These are phyloP conservation scores for Chimonanthus praecox DNA, from an alignment of 164 flowering plant genomes.

Conservation along the genomic window DNA sequence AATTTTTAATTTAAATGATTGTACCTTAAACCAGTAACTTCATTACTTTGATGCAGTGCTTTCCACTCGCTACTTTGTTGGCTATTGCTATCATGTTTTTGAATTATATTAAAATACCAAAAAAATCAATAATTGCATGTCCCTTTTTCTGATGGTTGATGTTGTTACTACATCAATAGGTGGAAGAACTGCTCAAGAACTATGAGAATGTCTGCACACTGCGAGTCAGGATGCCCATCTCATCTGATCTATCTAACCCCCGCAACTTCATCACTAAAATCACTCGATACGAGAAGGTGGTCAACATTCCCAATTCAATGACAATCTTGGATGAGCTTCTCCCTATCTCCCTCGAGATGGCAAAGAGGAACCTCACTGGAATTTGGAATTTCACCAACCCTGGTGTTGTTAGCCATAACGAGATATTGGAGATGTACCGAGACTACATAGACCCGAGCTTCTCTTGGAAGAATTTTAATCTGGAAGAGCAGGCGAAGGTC, in stretches of 20 bases:
- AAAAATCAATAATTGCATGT: not conserved
- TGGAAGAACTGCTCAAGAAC: constrained; percentile 37
- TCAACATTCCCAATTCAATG: constrained; percentile 38
- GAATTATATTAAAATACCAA: no score
- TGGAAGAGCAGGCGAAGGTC: constrained; percentile 42
- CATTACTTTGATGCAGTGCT: no score
- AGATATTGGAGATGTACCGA: constrained; percentile 34
- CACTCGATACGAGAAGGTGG: constrained; percentile 34
- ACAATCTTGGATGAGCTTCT: constrained; percentile 39
- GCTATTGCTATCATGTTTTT: no score
- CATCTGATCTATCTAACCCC: constrained; percentile 34
- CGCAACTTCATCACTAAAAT: constrained; percentile 40
- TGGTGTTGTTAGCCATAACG: constrained; percentile 40
- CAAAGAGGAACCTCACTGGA: constrained; percentile 36
- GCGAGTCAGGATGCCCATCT: constrained; percentile 41
- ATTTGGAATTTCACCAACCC: constrained; percentile 42
- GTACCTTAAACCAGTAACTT: no score
- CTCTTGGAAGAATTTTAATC: constrained; percentile 37
- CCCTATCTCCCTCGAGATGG: constrained; percentile 40
- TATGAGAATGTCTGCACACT: constrained; percentile 38
- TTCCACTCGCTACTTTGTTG: no score
- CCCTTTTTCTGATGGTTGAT: constrained; percentile 3
- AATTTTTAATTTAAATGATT: no score
- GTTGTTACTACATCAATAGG: constrained; percentile 14
- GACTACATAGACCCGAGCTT: constrained; percentile 32